These are phyloP conservation scores for Colletotrichum liaoningense DNA, from an alignment of 2,329 filamentous ascomycete species.

Conservation along the genomic window DNA sequence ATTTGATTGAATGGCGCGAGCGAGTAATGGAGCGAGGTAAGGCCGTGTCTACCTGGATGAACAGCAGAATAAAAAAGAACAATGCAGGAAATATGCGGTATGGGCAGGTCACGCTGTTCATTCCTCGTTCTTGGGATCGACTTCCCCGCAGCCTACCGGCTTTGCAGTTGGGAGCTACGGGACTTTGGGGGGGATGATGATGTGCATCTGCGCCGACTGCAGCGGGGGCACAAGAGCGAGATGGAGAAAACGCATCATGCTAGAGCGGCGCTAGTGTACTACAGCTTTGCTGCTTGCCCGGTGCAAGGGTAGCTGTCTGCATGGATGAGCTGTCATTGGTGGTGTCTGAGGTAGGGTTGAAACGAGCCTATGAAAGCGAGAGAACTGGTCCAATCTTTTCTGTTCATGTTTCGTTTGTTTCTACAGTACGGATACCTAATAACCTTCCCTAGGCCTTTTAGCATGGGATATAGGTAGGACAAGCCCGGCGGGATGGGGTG, in stretches of 20 bases:
- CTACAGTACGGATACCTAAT: too few species aligned
- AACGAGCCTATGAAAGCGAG: background rate
- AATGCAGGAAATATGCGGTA: background rate
- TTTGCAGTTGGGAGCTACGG: background rate
- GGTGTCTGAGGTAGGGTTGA: background rate
- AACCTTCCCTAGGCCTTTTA: background rate
- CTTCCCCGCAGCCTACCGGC: constrained; percentile 20
- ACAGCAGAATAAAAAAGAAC: background rate
- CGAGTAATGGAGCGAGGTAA: constrained; percentile 33
- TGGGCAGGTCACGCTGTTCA: background rate
- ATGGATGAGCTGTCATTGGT: constrained; percentile 11
- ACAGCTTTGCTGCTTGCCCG: background rate
- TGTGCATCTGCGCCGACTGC: constrained; percentile 1
- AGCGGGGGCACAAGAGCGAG: background rate
- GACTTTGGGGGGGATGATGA: constrained; percentile 8
- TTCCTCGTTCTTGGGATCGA: background rate
- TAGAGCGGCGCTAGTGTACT: background rate
- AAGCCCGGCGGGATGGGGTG: background rate
- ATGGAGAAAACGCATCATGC: constrained; percentile 1
- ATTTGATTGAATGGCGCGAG: constrained; percentile 22
- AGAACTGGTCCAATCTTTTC: background rate
- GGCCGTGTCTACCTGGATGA: background rate
- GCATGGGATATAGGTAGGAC: background rate
- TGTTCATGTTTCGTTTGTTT: constrained; percentile 1
- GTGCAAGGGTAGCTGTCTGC: background rate